Percentiles rank a stretch among this genome's conserved stretches.
phyloP scores from a whole-genome alignment of 495 filamentous ascomycete genomes.

The Penicillium ochrochloron region DNA sequence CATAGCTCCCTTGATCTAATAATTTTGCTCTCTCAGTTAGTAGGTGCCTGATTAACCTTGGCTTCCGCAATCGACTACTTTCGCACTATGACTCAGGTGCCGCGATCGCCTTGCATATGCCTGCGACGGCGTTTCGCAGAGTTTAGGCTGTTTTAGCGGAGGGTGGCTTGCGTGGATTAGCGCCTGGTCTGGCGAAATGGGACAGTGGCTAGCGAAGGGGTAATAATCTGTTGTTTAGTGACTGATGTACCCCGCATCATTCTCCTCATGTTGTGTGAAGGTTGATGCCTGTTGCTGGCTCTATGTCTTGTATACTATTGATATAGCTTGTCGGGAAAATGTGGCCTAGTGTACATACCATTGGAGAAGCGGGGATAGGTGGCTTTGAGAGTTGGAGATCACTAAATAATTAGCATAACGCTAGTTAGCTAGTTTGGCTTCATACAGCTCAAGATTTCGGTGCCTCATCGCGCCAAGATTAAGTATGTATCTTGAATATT shows the following conservation, averaged over 20 bases:
- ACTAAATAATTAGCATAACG: neutral
- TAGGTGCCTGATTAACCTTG: neutral
- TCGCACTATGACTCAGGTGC: neutral
- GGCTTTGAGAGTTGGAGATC: neutral
- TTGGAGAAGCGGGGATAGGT: neutral
- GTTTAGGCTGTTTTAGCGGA: slow-evolving; percentile 11
- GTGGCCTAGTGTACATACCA: neutral
- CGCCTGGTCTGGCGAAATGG: neutral
- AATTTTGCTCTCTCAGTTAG: neutral
- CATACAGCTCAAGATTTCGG: neutral
- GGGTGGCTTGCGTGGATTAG: slow-evolving; percentile 4
- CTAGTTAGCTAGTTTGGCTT: neutral
- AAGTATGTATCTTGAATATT: neutral
- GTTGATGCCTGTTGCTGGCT: neutral
- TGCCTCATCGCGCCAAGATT: neutral
- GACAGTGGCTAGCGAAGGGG: neutral
- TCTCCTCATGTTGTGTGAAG: neutral
- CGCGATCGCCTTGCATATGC: slow-evolving; percentile 22
- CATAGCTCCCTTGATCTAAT: slow-evolving; percentile 8
- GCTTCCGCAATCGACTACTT: neutral
- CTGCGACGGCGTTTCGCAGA: slow-evolving; percentile 14
- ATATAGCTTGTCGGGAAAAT: neutral
- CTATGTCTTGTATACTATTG: neutral
- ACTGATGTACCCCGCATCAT: neutral
- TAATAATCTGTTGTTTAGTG: neutral